Conservation (phyloP, 1,284 basidiomycete genomes). For the Moniliophthora roreri region DNA sequence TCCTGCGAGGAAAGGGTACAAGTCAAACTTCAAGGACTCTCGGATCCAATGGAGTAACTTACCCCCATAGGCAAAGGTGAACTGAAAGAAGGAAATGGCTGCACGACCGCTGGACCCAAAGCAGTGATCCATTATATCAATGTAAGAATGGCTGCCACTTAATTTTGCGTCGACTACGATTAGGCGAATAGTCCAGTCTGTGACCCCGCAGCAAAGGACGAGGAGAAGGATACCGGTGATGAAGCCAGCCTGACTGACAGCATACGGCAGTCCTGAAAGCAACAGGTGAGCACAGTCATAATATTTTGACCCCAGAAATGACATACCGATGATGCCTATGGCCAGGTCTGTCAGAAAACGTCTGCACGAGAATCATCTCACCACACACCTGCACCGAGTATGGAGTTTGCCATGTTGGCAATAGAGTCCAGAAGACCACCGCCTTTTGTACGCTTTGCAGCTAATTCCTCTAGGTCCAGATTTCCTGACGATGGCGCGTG, state of each 20-base stretch:
- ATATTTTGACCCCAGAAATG: constrained; percentile 1
- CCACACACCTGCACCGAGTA: constrained; percentile 84
- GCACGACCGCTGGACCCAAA: constrained; percentile 88
- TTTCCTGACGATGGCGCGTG: constrained; percentile 26
- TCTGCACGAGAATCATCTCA: constrained; percentile 7
- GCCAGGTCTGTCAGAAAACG: constrained; percentile 15
- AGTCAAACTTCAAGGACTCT: constrained; percentile 7
- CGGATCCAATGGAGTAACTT: constrained; percentile 26
- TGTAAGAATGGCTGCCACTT: constrained; percentile 90
- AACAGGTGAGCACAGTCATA: not conserved
- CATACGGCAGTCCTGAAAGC: constrained; percentile 81
- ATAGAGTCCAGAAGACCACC: constrained; percentile 84
- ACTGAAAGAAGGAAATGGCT: constrained; percentile 97
- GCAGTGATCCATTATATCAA: constrained; percentile 95
- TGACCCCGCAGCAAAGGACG: constrained; percentile 78
- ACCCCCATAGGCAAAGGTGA: constrained; percentile 96
- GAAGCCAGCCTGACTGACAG: constrained; percentile 91
- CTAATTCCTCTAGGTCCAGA: constrained; percentile 65
- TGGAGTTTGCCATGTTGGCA: constrained; percentile 96
- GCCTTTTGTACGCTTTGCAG: constrained; percentile 65
- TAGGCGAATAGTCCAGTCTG: constrained; percentile 98
- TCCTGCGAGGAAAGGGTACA: constrained; percentile 41
- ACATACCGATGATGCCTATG: constrained; percentile 80
- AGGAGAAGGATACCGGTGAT: constrained; percentile 84
- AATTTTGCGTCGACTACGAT: constrained; percentile 96